phyloP scores from a whole-genome alignment of 768 basidiomycete genomes.

The Lactarius quietus region DNA sequence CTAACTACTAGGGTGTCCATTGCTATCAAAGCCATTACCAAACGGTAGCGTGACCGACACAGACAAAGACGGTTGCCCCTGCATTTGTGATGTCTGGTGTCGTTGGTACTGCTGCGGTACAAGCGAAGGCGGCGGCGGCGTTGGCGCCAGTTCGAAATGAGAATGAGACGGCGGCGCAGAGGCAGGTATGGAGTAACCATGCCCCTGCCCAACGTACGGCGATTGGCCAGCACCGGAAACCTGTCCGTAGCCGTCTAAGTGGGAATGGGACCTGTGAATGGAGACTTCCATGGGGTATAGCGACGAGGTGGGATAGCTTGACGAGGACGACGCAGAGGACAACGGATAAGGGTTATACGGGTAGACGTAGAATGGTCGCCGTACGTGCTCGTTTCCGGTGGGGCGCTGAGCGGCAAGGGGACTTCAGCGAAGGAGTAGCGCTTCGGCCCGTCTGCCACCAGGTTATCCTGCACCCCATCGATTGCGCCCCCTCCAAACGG shows the following conservation, averaged over 20 bases:
- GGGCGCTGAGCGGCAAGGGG: slow-evolving; percentile 13
- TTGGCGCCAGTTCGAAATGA: slow-evolving; percentile 21
- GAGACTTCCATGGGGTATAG: slow-evolving; percentile 16
- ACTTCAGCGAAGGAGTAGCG: slow-evolving; percentile 18
- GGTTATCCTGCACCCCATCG: slow-evolving; percentile 7
- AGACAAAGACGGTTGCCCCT: slow-evolving; percentile 3
- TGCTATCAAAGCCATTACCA: slow-evolving; percentile 13
- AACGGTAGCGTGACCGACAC: slow-evolving; percentile 17
- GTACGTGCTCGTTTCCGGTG: slow-evolving; percentile 11
- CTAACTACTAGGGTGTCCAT: background rate
- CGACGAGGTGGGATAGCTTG: slow-evolving; percentile 7
- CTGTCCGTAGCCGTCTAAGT: slow-evolving; percentile 12
- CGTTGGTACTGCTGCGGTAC: slow-evolving; percentile 4
- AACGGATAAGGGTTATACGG: slow-evolving; percentile 14
- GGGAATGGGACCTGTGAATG: slow-evolving; percentile 14
- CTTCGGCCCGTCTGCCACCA: background rate
- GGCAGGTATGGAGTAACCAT: slow-evolving; percentile 12
- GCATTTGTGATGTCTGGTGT: slow-evolving; percentile 5
- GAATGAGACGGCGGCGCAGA: slow-evolving; percentile 23
- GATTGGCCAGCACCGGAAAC: slow-evolving; percentile 5
- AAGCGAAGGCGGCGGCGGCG: slow-evolving; percentile 3
- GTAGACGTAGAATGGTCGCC: slow-evolving; percentile 4
- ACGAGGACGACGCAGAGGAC: slow-evolving; percentile 14
- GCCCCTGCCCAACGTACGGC: slow-evolving; percentile 18
- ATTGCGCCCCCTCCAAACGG: slow-evolving; percentile 14